phyloP scores from a whole-genome alignment of 1,139 yeast species.

The Groenewaldozyma auringiensis region DNA sequence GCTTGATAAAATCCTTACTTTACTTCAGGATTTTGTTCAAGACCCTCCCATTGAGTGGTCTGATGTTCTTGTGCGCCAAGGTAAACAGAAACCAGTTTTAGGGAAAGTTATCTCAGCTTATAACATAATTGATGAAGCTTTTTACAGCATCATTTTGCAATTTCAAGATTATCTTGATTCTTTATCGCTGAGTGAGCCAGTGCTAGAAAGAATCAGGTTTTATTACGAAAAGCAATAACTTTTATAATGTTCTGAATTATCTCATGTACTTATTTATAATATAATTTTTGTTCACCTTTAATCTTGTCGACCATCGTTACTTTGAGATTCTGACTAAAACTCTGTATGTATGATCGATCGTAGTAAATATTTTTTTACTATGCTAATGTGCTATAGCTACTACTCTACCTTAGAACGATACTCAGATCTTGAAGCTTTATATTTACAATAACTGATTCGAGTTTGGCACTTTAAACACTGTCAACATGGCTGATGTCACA shows the following conservation, averaged over 20 bases:
- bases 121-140: constrained; percentile 21
- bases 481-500: neutral
- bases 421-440: no score
- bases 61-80: constrained; percentile 22
- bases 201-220: constrained; percentile 10
- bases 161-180: constrained; percentile 25
- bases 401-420: no score
- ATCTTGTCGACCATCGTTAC: no score
- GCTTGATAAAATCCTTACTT: constrained; percentile 23
- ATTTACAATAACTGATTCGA: no score
- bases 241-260: neutral
- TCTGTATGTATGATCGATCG: no score
- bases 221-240: neutral
- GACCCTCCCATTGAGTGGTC: constrained; percentile 32
- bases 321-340: no score
- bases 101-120: constrained; percentile 14
- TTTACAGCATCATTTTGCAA: constrained; percentile 21
- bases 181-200: constrained; percentile 18
- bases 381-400: no score
- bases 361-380: no score
- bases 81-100: constrained; percentile 13
- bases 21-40: constrained; percentile 21
- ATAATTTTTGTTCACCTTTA: no score
- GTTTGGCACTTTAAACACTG: no score
- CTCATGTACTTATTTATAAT: neutral